Conservation (phyloP, 75 land plant genomes). For the Ceratopteris richardii region DNA sequence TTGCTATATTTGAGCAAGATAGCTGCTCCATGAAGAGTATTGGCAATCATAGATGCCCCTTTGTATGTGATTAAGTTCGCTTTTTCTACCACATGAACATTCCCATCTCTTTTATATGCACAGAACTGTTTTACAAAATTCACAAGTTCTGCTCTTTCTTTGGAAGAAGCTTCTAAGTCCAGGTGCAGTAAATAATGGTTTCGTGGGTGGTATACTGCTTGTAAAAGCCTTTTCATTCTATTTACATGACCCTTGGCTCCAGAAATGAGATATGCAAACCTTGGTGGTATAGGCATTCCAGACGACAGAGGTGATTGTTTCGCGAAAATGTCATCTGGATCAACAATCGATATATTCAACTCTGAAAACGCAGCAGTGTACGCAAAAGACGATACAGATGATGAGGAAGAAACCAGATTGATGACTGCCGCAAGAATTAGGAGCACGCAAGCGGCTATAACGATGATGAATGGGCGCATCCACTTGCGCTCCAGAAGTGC, state of each 20-base stretch:
- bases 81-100: slow-evolving; percentile 69
- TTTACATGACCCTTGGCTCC: slow-evolving; percentile 56
- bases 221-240: slow-evolving; percentile 44
- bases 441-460: neutral
- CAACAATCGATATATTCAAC: neutral
- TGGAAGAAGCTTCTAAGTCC: slow-evolving; percentile 52
- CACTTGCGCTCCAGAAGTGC: slow-evolving; percentile 5
- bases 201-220: slow-evolving; percentile 70
- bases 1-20: slow-evolving; percentile 47
- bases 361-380: neutral
- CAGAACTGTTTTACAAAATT: slow-evolving; percentile 35
- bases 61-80: slow-evolving; percentile 58
- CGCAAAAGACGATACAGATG: neutral
- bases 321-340: neutral
- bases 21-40: slow-evolving; percentile 62
- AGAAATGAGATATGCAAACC: slow-evolving; percentile 70
- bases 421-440: neutral
- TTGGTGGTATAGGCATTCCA: slow-evolving; percentile 43
- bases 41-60: slow-evolving; percentile 75
- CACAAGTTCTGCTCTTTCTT: slow-evolving; percentile 56
- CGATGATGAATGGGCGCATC: neutral
- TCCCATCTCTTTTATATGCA: slow-evolving; percentile 30
- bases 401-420: neutral
- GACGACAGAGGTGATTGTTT: neutral
- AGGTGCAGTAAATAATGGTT: slow-evolving; percentile 77